A percentile compares a stretch with the other conserved stretches of the same genome.
These are phyloP conservation scores for Cephaloascus fragrans DNA, from an alignment of 805 yeast genomes.

Conservation along the genomic window DNA sequence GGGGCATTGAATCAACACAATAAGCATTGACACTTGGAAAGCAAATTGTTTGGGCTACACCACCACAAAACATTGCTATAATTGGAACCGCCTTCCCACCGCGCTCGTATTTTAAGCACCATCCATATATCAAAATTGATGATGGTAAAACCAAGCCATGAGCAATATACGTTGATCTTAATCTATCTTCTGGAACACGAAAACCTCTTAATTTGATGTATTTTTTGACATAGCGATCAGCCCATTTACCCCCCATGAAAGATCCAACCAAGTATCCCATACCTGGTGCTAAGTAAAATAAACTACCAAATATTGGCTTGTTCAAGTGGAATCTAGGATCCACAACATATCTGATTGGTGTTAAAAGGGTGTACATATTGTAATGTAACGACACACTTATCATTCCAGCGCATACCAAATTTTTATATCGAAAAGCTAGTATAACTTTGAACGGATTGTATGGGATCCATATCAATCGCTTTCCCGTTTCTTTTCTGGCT, in stretches of 20 bases:
- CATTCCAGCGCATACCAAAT: conserved; percentile 31
- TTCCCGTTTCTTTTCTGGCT: conserved; percentile 15
- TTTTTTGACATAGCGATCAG: conserved; percentile 36
- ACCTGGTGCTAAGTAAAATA: conserved; percentile 51
- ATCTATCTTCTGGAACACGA: conserved; percentile 44
- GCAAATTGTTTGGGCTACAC: conserved; percentile 38
- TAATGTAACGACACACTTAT: conserved; percentile 30
- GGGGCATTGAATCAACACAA: conserved; percentile 49
- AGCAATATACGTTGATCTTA: conserved; percentile 27
- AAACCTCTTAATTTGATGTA: conserved; percentile 30
- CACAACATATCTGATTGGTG: conserved; percentile 47
- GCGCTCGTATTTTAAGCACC: conserved; percentile 35
- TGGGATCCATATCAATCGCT: conserved; percentile 27
- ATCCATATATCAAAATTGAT: conserved; percentile 40
- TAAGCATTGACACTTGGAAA: conserved; percentile 48
- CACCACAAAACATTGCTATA: conserved; percentile 35
- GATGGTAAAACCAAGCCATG: conserved; percentile 36
- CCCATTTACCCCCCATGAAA: conserved; percentile 40
- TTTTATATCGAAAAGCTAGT: conserved; percentile 29
- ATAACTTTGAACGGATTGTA: conserved; percentile 40
- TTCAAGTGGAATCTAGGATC: conserved; percentile 43
- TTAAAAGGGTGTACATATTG: conserved; percentile 41
- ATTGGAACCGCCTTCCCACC: conserved; percentile 52
- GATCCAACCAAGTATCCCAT: conserved; percentile 42
- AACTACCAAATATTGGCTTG: conserved; percentile 38